Evolutionary conservation across 2,329 filamentous ascomycete species (phyloP), one percentile per base, ranked within the genome.

Genomic region (Cladosporium sp.): DNA sequence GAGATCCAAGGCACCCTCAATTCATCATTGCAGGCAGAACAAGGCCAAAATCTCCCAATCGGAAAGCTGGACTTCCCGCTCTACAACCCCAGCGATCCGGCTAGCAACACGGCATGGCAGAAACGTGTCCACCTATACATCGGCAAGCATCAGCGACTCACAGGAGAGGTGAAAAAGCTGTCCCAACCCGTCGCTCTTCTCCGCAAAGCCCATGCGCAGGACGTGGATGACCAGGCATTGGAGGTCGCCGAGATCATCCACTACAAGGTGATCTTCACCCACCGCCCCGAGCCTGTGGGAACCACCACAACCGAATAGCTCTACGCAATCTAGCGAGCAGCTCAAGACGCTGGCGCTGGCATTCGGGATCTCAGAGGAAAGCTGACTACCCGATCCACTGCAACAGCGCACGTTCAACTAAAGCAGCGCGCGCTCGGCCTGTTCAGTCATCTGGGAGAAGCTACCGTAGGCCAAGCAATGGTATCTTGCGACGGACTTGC

Each of bases 1-100:
- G 93, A 97, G 72, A 81, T 98, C 11, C 93, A 98, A 75, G 93
- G 91, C 56, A 89, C 83, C 11, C 85, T 98, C 72, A 92, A 95
- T 69, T 76, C 90, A 84, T 89, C 7, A 58, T 43, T 58, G 4
- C 43, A 72, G 2, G 53, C 45, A 13, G 55, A 44, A 45, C 53
- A 38, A 49, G 46, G 41, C 32, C 18, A 19, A 9, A 49, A 43
- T 18, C 80, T 81, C 1, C 71, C 76, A 22, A 77, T 95, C 58
- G 90, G 90, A 32, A 83, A 81, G 52, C 77, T 95, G 31, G 79
- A 86, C 32, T 95, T 95, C 63, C 89, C 89, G 1, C 79, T 88
- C 61, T 89, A 91, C 67, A 75, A 81, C 49, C 70, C 80, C 8
- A 72, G 79, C 28, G 71, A 68, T 52, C 67, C 54, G 0, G 74